These are phyloP conservation scores for Coccomyxa sp. DNA, from an alignment of 139 green algal genomes.

Conservation along the genomic window DNA sequence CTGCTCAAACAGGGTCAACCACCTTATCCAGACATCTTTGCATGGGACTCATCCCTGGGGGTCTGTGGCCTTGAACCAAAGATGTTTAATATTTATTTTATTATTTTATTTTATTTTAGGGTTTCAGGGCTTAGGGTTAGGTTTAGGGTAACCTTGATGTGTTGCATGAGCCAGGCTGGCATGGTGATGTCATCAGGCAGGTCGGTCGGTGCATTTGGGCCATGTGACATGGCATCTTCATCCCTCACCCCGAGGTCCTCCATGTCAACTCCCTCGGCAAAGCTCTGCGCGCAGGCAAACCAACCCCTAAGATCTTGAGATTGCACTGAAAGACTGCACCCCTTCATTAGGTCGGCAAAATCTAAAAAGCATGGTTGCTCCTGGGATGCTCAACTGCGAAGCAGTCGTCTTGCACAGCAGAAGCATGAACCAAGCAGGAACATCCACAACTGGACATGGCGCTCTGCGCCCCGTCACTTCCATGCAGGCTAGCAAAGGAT, in stretches of 20 bases:
- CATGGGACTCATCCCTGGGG: neutral
- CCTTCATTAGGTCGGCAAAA: neutral
- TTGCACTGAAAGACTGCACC: neutral
- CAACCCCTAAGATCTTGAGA: neutral
- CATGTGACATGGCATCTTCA: neutral
- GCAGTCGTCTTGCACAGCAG: too few relatives aligned
- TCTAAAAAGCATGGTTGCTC: neutral
- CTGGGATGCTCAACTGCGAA: too few relatives aligned
- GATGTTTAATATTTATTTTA: neutral
- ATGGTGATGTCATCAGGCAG: neutral
- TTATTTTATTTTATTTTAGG: neutral
- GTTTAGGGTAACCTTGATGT: neutral
- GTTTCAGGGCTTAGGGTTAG: neutral
- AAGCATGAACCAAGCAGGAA: too few relatives aligned
- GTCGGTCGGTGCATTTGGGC: neutral
- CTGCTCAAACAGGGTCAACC: neutral
- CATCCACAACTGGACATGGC: too few relatives aligned
- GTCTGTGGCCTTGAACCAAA: neutral
- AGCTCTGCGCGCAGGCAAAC: neutral
- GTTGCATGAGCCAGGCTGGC: neutral
- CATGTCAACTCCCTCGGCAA: neutral
- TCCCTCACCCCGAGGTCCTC: neutral
- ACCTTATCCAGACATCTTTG: neutral
- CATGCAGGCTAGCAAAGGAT: too few relatives aligned
- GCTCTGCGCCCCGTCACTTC: too few relatives aligned